phyloP scores from a whole-genome alignment of 768 basidiomycete genomes.

The Rhizopogon vesiculosus region DNA sequence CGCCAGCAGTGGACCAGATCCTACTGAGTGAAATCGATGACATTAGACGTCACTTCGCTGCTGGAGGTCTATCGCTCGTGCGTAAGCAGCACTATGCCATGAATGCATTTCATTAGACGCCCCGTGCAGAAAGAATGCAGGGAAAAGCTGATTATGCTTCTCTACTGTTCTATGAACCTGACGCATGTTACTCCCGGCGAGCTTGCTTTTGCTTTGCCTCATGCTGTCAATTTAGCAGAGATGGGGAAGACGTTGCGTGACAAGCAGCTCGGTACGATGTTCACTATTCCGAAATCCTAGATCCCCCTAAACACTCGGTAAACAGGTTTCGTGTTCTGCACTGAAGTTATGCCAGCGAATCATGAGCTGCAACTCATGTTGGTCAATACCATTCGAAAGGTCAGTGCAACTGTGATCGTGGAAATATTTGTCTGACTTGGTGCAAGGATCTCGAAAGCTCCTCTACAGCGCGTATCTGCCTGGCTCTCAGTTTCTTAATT shows the following conservation, averaged over 20 bases:
- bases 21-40: conserved; percentile 55
- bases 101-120: conserved; percentile 5
- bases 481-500: conserved; percentile 70
- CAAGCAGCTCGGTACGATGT: conserved; percentile 57
- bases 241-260: conserved; percentile 55
- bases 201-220: conserved; percentile 68
- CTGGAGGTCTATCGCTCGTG: conserved; percentile 44
- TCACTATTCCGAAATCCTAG: background rate
- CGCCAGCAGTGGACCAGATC: conserved; percentile 56
- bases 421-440: conserved; percentile 3
- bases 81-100: conserved; percentile 22
- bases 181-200: conserved; percentile 37
- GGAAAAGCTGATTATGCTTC: conserved; percentile 61
- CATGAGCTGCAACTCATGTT: conserved; percentile 80
- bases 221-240: conserved; percentile 76
- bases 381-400: conserved; percentile 84
- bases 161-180: conserved; percentile 61
- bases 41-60: conserved; percentile 48
- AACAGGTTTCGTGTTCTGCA: conserved; percentile 75
- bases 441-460: conserved; percentile 67
- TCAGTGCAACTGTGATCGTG: conserved; percentile 16
- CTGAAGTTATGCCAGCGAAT: conserved; percentile 60
- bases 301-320: conserved; percentile 1
- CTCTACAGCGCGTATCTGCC: conserved; percentile 51
- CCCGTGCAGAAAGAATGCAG: conserved; percentile 52